These are phyloP conservation scores for Aspergillus uvarum DNA, from an alignment of 2,329 filamentous ascomycete species.

Conservation along the genomic window DNA sequence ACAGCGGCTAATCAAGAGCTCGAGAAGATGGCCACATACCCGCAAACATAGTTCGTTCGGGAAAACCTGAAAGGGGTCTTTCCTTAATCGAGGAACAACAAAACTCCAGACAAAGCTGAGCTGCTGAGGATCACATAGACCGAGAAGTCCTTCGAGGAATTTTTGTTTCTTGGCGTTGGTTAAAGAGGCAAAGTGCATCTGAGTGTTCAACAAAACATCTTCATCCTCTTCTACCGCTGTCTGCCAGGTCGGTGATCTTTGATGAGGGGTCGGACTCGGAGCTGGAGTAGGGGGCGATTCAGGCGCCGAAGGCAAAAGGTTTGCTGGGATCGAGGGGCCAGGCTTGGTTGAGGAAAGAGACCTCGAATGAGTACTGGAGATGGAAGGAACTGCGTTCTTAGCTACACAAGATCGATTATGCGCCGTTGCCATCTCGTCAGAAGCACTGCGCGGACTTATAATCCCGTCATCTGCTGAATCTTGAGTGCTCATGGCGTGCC, in stretches of 20 bases:
- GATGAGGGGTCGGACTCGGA: slow-evolving; percentile 64
- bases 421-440: slow-evolving; percentile 31
- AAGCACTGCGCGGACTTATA: slow-evolving; percentile 30
- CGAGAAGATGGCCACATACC: slow-evolving; percentile 50
- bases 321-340: slow-evolving; percentile 55
- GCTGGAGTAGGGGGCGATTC: slow-evolving; percentile 67
- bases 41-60: slow-evolving; percentile 90
- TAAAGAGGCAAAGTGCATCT: slow-evolving; percentile 76
- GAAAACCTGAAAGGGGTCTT: slow-evolving; percentile 89
- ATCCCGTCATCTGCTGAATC: slow-evolving; percentile 34
- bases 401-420: slow-evolving; percentile 30
- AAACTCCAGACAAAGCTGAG: slow-evolving; percentile 96
- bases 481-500: slow-evolving; percentile 26
- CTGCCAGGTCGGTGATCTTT: slow-evolving; percentile 54
- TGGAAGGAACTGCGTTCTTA: slow-evolving; percentile 24
- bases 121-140: slow-evolving; percentile 91
- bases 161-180: slow-evolving; percentile 74
- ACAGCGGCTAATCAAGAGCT: neutral
- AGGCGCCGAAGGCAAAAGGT: slow-evolving; percentile 63
- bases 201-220: slow-evolving; percentile 70
- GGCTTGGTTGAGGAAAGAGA: slow-evolving; percentile 52
- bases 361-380: slow-evolving; percentile 34
- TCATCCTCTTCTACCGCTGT: slow-evolving; percentile 67
- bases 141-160: slow-evolving; percentile 82
- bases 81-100: slow-evolving; percentile 89